Base-by-base conservation (phyloP, 768 basidiomycete species). In the Naganishia vishniacii region DNA sequence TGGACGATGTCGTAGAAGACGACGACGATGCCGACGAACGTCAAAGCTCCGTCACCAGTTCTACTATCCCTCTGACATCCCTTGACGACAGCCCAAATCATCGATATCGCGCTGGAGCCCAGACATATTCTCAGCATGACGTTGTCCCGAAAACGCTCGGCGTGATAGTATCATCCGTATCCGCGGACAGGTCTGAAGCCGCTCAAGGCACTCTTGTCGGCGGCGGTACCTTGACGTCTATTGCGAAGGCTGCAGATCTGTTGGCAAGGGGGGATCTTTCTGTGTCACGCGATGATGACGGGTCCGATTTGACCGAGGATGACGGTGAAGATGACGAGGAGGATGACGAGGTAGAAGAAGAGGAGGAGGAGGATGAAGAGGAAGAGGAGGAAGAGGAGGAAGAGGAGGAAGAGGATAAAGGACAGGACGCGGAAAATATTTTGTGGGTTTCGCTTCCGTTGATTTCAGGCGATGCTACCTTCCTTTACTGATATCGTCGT, bases 41-140 rank as follows among this genome's bases (percentile, higher is more conserved):
- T 4, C 53, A 56, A 16, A 56, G 53, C 20, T 56, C 53, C 20
- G 53, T 56, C 23, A 56, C 53, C 13, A 56, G 53, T 20, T 56
- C 53, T 0, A 56, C 53, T 1, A 56, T 56, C n/a, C 53, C 53
- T 6, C 31, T 56, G 18, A 56, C 53, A 26, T 56, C 53, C 20
- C 53, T 56, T 20, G 53, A 56, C 26, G 53, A 56, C 23, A 56
- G 53, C 23, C 53, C 53, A 3, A 56, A 56, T 40, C 32, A 56
- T 34, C 34, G 53, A 37, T 20, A 56, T 56, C 12, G 53, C 8
- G 18, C 3, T 12, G n/a, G 20, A 25, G 37, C 37, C n/a, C n/a
- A 41, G 3, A 13, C 15, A n/a, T 32, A 37, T 12, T 20, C 9
- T 25, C 37, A 37, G 3, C 37, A n/a, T 28, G 23, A 11, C 5